Evolutionary conservation across 352 stramenopile species (phyloP).

Genomic region (Peronosclerospora sorghi): DNA sequence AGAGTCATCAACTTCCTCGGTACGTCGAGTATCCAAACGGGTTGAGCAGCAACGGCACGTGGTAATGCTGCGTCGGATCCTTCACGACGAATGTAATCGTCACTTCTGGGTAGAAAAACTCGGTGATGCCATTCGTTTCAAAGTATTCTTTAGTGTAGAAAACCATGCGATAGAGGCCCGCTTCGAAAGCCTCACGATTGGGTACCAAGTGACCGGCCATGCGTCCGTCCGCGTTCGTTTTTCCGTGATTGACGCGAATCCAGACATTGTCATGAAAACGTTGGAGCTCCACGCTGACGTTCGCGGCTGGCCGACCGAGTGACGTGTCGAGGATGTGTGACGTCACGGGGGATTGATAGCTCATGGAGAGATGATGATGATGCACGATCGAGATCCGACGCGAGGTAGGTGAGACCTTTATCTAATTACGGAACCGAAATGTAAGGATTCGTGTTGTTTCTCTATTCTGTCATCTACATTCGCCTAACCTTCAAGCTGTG

Average conservation of each 20-base stretch:
- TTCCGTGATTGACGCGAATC: constrained; percentile 30
- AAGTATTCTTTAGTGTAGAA: constrained; percentile 82
- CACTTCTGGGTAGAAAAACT: constrained; percentile 85
- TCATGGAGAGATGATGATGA: constrained; percentile 21
- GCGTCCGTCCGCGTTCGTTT: constrained; percentile 75
- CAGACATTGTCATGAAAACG: constrained; percentile 21
- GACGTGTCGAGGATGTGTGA: constrained; percentile 85
- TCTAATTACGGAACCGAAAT: too few species aligned
- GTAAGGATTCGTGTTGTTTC: too few species aligned
- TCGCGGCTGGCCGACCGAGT: constrained; percentile 47
- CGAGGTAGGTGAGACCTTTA: too few species aligned
- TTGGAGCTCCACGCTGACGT: constrained; percentile 66
- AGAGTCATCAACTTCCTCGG: constrained; percentile 50
- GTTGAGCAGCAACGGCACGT: constrained; percentile 84
- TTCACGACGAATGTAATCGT: constrained; percentile 71
- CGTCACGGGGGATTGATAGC: constrained; percentile 62
- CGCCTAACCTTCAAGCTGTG: too few species aligned
- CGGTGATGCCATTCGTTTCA: constrained; percentile 34
- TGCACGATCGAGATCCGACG: too few species aligned
- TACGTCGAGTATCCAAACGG: constrained; percentile 87
- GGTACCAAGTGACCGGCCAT: constrained; percentile 32
- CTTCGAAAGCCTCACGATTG: constrained; percentile 23
- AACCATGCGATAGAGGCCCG: constrained; percentile 65
- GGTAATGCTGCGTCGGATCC: constrained; percentile 69
- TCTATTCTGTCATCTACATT: too few species aligned